Evolutionary conservation across 2,329 filamentous ascomycete species (phyloP).

Genomic region (Arthrobotrys musiformis): DNA sequence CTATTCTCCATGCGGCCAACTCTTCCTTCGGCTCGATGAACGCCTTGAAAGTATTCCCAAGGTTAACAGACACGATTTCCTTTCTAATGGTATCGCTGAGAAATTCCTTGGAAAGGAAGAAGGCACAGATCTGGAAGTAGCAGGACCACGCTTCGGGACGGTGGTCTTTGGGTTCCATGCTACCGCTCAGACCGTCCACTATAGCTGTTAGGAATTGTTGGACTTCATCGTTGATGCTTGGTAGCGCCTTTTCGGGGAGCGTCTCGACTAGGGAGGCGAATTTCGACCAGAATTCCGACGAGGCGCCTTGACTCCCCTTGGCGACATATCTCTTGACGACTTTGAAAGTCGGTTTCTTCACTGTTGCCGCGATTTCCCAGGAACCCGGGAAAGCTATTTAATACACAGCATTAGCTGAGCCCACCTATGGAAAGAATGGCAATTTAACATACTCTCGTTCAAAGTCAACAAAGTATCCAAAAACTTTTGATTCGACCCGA

Average conservation of each 20-base stretch:
- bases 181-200: slow-evolving; percentile 75
- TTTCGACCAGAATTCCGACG: slow-evolving; percentile 77
- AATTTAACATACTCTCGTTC: slow-evolving; percentile 65
- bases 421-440: slow-evolving; percentile 61
- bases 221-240: slow-evolving; percentile 68
- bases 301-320: slow-evolving; percentile 83
- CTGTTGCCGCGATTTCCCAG: slow-evolving; percentile 61
- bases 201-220: slow-evolving; percentile 74
- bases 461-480: slow-evolving; percentile 74
- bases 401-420: slow-evolving; percentile 57
- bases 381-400: slow-evolving; percentile 45
- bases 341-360: slow-evolving; percentile 68
- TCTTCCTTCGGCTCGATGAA: slow-evolving; percentile 47
- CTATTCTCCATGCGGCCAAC: slow-evolving; percentile 51
- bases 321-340: slow-evolving; percentile 78
- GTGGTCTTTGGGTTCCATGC: slow-evolving; percentile 79
- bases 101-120: slow-evolving; percentile 64
- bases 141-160: slow-evolving; percentile 76
- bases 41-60: slow-evolving; percentile 47
- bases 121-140: slow-evolving; percentile 74
- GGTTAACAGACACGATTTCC: slow-evolving; percentile 44
- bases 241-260: slow-evolving; percentile 70
- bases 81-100: slow-evolving; percentile 29
- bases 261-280: slow-evolving; percentile 71
- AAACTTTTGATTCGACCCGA: slow-evolving; percentile 78